phyloP scores from a whole-genome alignment of 768 basidiomycete genomes.

The Boletus bicolor region DNA sequence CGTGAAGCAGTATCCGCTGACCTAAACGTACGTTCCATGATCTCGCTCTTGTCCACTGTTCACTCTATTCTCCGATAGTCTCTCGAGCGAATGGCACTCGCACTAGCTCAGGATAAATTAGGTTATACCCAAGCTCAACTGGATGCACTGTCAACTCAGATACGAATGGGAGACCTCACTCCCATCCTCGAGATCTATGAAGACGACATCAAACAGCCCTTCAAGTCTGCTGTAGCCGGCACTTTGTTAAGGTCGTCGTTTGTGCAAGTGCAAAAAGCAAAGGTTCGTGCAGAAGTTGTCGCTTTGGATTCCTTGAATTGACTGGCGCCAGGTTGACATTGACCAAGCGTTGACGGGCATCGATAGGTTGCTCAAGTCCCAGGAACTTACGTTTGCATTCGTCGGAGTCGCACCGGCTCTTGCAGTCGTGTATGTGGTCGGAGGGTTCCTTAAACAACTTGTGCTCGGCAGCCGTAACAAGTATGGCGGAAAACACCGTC shows the following conservation, averaged over 20 bases:
- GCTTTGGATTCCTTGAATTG: not conserved
- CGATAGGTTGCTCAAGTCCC: constrained; percentile 89
- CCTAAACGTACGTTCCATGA: constrained; percentile 54
- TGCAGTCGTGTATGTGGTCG: constrained; percentile 67
- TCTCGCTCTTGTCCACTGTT: not conserved
- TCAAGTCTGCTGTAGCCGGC: constrained; percentile 77
- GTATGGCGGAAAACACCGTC: constrained; percentile 55
- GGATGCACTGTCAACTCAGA: constrained; percentile 57
- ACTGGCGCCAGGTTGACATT: constrained; percentile 69
- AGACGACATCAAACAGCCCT: constrained; percentile 83
- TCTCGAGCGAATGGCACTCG: constrained; percentile 87
- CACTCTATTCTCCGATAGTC: constrained; percentile 48
- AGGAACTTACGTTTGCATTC: constrained; percentile 94
- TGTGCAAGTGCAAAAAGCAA: constrained; percentile 94
- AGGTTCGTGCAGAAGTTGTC: constrained; percentile 43
- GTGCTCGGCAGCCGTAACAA: constrained; percentile 49
- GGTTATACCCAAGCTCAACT: constrained; percentile 62
- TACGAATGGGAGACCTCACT: constrained; percentile 80
- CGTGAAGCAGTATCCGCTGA: constrained; percentile 84
- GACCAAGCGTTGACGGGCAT: constrained; percentile 88
- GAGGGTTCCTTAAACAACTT: constrained; percentile 49
- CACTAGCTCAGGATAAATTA: constrained; percentile 80
- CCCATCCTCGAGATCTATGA: constrained; percentile 87
- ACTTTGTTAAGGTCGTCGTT: constrained; percentile 80
- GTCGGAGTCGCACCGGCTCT: constrained; percentile 93